Conservation (phyloP, 208 protist species). For the Wallacemonas sp. region DNA sequence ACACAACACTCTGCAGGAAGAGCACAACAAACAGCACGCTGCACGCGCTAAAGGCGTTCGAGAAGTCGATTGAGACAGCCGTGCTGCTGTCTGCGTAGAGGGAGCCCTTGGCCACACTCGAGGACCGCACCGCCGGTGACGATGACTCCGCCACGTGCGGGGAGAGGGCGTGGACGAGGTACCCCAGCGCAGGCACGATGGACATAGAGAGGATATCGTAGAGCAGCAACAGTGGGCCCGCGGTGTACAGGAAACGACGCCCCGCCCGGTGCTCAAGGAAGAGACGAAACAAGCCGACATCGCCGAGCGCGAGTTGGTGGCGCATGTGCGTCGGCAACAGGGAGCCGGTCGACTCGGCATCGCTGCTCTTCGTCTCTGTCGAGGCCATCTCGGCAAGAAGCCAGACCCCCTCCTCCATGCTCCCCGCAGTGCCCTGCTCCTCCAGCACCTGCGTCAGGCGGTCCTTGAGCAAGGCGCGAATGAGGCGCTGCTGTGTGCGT, state of each 20-base stretch:
- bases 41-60: conserved; percentile 25
- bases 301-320: conserved; percentile 35
- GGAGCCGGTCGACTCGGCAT: conserved; percentile 34
- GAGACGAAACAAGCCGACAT: conserved; percentile 55
- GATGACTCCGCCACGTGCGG: conserved; percentile 13
- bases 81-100: conserved; percentile 15
- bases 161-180: conserved; percentile 28
- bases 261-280: conserved; percentile 66
- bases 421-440: conserved; percentile 21
- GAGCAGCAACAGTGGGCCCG: conserved; percentile 49
- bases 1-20: conserved; percentile 41
- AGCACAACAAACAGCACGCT: conserved; percentile 37
- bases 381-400: conserved; percentile 35
- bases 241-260: conserved; percentile 47
- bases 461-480: conserved; percentile 48
- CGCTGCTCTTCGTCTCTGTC: conserved; percentile 29
- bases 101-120: conserved; percentile 13
- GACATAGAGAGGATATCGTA: conserved; percentile 39
- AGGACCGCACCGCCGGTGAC: not conserved
- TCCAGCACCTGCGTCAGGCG: conserved; percentile 32
- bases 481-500: conserved; percentile 38
- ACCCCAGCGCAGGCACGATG: conserved; percentile 28
- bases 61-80: conserved; percentile 21
- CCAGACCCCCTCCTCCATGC: conserved; percentile 29
- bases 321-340: conserved; percentile 43